A percentile compares a stretch with the other conserved stretches of the same genome.
These are phyloP conservation scores for Dillenia turbinata DNA, from an alignment of 164 flowering plant species.

Conservation along the genomic window DNA sequence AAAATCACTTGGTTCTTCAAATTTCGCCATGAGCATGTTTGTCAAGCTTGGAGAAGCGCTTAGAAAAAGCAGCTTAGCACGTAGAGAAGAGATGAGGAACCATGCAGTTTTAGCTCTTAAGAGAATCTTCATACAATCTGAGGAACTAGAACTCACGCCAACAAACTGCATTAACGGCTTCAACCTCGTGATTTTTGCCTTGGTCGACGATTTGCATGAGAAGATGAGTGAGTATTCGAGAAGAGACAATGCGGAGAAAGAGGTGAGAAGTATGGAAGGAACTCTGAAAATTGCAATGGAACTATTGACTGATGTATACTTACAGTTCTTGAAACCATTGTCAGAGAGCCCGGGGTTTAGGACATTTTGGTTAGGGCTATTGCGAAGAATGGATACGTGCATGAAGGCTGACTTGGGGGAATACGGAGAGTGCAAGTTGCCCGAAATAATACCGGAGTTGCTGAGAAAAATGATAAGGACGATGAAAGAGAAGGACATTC, in stretches of 20 bases:
- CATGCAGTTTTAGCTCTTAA: slow-evolving; percentile 56
- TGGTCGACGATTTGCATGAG: slow-evolving; percentile 91
- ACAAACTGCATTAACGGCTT: slow-evolving; percentile 44
- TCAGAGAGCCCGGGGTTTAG: slow-evolving; percentile 53
- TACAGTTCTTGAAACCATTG: slow-evolving; percentile 54
- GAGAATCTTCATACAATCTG: slow-evolving; percentile 52
- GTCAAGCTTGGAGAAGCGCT: slow-evolving; percentile 69
- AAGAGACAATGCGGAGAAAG: slow-evolving; percentile 65
- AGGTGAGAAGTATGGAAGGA: slow-evolving; percentile 77
- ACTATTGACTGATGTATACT: slow-evolving; percentile 53
- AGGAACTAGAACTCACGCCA: slow-evolving; percentile 56
- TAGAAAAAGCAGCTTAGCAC: slow-evolving; percentile 65
- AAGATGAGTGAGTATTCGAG: slow-evolving; percentile 81
- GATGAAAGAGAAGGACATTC: slow-evolving; percentile 67
- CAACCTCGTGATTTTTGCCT: slow-evolving; percentile 68
- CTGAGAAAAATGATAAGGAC: slow-evolving; percentile 53
- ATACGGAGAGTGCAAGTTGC: slow-evolving; percentile 39
- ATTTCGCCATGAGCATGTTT: slow-evolving; percentile 41
- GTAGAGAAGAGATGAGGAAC: slow-evolving; percentile 85
- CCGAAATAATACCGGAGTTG: slow-evolving; percentile 53
- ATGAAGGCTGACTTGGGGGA: slow-evolving; percentile 85
- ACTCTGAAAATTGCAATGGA: slow-evolving; percentile 75
- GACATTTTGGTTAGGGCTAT: slow-evolving; percentile 77
- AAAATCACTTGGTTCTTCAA: slow-evolving; percentile 17
- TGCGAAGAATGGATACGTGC: slow-evolving; percentile 92